These are phyloP conservation scores for Loxodes magnus DNA, from an alignment of 73 alveolate species.

Conservation along the genomic window DNA sequence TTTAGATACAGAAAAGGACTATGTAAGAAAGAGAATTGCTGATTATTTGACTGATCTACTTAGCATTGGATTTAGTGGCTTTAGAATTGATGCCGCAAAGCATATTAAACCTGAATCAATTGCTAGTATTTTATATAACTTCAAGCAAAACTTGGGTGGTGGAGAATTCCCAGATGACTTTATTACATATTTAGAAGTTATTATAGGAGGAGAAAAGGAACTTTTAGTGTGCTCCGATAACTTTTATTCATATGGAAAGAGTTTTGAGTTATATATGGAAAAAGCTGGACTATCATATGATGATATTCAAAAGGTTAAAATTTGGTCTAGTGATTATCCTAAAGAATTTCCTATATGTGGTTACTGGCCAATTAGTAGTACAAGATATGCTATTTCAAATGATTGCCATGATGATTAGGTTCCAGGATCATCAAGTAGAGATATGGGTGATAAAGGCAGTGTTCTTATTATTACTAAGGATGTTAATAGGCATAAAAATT, in stretches of 20 bases:
- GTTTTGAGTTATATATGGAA: constrained; percentile 50
- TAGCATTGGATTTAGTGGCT: constrained; percentile 68
- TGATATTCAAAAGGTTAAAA: constrained; percentile 73
- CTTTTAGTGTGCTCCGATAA: constrained; percentile 66
- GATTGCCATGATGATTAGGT: constrained; percentile 92
- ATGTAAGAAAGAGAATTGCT: constrained; percentile 79
- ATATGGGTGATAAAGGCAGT: constrained; percentile 82
- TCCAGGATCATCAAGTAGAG: constrained; percentile 91
- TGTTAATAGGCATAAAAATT: constrained; percentile 69
- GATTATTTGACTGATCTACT: constrained; percentile 64
- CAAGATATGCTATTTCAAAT: constrained; percentile 67
- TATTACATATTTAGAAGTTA: constrained; percentile 71
- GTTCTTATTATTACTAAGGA: constrained; percentile 64
- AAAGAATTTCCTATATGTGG: constrained; percentile 89
- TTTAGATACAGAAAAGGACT: constrained; percentile 68
- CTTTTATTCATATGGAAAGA: constrained; percentile 61
- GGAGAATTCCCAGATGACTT: constrained; percentile 75
- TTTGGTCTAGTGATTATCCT: constrained; percentile 88
- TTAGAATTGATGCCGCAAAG: constrained; percentile 76
- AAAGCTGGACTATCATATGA: constrained; percentile 59
- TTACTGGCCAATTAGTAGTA: constrained; percentile 72
- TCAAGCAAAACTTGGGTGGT: constrained; percentile 77
- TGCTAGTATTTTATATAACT: constrained; percentile 41
- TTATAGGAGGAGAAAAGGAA: constrained; percentile 81
- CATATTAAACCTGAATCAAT: constrained; percentile 60